Conservation (phyloP, 768 basidiomycete genomes). For the Podaxis rugospora region DNA sequence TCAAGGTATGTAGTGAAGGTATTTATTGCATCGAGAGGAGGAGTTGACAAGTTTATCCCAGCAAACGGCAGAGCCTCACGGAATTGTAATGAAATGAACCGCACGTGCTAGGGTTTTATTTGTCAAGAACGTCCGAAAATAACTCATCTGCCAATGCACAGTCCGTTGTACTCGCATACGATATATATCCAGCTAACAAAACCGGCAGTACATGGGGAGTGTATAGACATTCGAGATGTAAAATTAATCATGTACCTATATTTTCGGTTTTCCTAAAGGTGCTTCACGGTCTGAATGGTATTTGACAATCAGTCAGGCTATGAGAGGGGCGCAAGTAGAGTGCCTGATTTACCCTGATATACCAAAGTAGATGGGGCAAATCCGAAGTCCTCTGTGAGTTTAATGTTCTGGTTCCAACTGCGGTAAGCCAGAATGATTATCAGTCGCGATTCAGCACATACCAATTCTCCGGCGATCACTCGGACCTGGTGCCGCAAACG, state of each 20-base stretch:
- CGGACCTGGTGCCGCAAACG: constrained; percentile 48
- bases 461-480: constrained; percentile 80
- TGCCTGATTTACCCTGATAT: constrained; percentile 49
- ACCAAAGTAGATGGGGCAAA: constrained; percentile 84
- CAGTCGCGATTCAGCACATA: constrained; percentile 28
- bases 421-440: neutral
- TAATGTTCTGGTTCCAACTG: constrained; percentile 45
- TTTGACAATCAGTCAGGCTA: constrained; percentile 9
- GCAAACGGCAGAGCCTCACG: constrained; percentile 5
- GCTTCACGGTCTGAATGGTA: constrained; percentile 41
- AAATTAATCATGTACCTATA: constrained; percentile 31
- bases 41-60: constrained; percentile 10
- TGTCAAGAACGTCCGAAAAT: constrained; percentile 4
- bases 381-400: constrained; percentile 72
- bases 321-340: neutral
- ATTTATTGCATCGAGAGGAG: constrained; percentile 8
- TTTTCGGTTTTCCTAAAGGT: constrained; percentile 59
- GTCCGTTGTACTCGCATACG: neutral
- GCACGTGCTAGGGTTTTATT: constrained; percentile 9
- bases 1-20: constrained; percentile 11
- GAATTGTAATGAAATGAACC: constrained; percentile 8
- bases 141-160: neutral
- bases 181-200: neutral
- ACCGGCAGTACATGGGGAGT: neutral
- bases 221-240: neutral